Base-by-base conservation (phyloP, 2,329 filamentous ascomycete species). In the Elsinoe fawcettii region DNA sequence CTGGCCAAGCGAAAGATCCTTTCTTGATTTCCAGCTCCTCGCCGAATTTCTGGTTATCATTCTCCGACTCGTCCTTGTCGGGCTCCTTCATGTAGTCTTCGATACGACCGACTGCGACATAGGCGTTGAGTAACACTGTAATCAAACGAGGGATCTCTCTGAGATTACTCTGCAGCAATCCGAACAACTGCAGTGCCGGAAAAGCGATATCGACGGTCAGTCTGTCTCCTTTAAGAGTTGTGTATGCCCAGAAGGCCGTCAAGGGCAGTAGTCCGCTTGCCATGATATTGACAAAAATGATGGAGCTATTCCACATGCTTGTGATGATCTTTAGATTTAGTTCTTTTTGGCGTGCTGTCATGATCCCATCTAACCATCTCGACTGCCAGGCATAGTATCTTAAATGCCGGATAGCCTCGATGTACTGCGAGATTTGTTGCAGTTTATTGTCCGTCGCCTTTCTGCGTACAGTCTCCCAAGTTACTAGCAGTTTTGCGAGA, bases 81-180 rank as follows among this genome's bases (percentile, higher is more conserved):
- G 88, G 88, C 69, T 96, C 90, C 0, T 77, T 74, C 88, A 96
- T 95, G 72, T 95, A 96, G 20, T 81, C 79, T 65, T 95, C 87
- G 18, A 96, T 89, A 62, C 90, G 85, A 7, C 81, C 82, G 61
- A 95, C 82, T 0, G 90, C 87, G 16, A 96, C 85, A n/a, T 81
- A 84, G 0, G 90, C 88, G 64, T 95, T 95, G 62, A 95, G 79
- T 3, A 92, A 73, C 0, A 86, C 81, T 0, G 87, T 90, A 43
- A 95, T 83, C 8, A 95, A 74, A 27, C 81, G 77, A 1, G 91
- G 91, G 0, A 95, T 73, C 55, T 90, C 86, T 57, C 85, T 83
- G 51, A 96, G 74, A 60, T 84, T 88, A 1, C 74, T 76, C 64
- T 92, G 87, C 9, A 96, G 74, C 75, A 92, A 82, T 1, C 76